These are phyloP conservation scores for Nymphaea colorata DNA, from an alignment of 164 flowering plant genomes.

Conservation along the genomic window DNA sequence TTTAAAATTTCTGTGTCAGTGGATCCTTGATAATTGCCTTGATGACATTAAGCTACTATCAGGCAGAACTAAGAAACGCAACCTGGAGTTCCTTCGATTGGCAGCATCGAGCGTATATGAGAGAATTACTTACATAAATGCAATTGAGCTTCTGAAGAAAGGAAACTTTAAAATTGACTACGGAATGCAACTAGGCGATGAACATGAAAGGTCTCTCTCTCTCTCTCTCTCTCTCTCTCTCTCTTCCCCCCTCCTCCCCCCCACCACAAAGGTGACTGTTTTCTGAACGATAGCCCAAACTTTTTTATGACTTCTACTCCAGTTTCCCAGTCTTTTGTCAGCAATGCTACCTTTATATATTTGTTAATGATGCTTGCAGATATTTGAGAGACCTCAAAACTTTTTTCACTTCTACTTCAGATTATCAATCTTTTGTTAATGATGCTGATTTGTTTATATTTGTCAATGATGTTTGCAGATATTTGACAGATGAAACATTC, in stretches of 20 bases:
- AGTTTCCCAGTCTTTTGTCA: background rate
- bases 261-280: background rate
- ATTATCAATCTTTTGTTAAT: background rate
- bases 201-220: conserved; percentile 62
- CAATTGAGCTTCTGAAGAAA: conserved; percentile 46
- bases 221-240: background rate
- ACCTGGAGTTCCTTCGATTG: conserved; percentile 33
- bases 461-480: conserved; percentile 27
- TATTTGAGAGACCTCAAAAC: background rate
- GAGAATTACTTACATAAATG: conserved; percentile 59
- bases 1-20: conserved; percentile 60
- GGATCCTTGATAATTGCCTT: conserved; percentile 45
- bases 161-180: conserved; percentile 38
- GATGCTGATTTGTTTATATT: too few species aligned
- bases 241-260: background rate
- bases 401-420: background rate
- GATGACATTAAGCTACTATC: conserved; percentile 52
- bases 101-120: conserved; percentile 33
- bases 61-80: conserved; percentile 39
- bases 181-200: conserved; percentile 53
- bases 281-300: background rate
- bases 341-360: background rate
- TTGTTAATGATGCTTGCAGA: too few species aligned
- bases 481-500: conserved; percentile 55
- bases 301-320: too few species aligned